Base-by-base conservation (phyloP, 768 basidiomycete genomes). In the Leccinellum rugosiceps region DNA sequence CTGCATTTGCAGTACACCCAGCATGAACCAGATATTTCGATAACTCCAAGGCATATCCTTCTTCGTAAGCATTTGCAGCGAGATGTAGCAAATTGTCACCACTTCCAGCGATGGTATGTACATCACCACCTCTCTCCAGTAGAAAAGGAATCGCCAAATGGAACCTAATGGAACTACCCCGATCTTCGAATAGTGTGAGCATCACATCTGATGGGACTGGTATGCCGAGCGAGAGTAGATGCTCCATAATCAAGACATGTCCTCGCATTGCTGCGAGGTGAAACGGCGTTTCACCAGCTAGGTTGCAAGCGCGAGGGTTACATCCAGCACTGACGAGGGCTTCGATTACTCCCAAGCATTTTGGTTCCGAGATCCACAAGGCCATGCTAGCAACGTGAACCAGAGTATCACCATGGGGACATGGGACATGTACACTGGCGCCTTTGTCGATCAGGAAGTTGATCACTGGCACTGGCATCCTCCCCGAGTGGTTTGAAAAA, bases 81-180 rank as follows among this genome's bases (percentile, higher is more conserved):
- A 44, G 3, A 19, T 56, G 55, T 3, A 56, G 21, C 23, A 56
- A 32, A 14, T 50, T 56, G 5, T 56, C 41, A 2, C 55, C 50
- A 10, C 41, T 30, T 10, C 11, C 4, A 5, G 55, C 0, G 38
- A 53, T 1, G 6, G 55, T 7, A 17, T 53, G 11, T 2, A 53
- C 2, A 11, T 56, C 41, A 6, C 38, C 55, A 25, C 55, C 55
- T n/a, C 32, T n/a, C 1, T 54, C 28, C 35, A 55, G 15, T 1
- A 55, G 19, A 10, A 55, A 52, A 2, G 19, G 49, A 2, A 41
- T 41, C 5, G 3, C 15, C 9, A 11, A 14, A 41, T 52, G 34
- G 26, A 26, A 26, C 6, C 3, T 26, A 26, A 26, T 3, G 19
- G 10, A n/a, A n/a, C n/a, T n/a, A 23, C 11, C 3, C 10, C 0